These are phyloP conservation scores for Glycine latifolia DNA, from an alignment of 306 rosid genomes.

Conservation along the genomic window DNA sequence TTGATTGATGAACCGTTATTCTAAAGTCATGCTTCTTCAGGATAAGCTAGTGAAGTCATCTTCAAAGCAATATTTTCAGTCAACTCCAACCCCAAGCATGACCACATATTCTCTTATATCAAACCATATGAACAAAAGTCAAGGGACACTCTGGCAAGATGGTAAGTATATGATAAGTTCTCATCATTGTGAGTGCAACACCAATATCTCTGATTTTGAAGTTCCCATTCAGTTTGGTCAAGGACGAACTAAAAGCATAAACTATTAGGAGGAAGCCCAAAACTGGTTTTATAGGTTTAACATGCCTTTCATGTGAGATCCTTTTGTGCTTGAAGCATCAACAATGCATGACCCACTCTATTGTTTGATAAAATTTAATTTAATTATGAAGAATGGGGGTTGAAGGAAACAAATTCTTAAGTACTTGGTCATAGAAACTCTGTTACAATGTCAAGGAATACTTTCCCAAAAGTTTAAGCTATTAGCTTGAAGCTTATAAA, in stretches of 20 bases:
- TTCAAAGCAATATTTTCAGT: constrained; percentile 60
- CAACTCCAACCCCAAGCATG: constrained; percentile 56
- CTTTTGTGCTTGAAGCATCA: not conserved
- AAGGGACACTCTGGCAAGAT: constrained; percentile 61
- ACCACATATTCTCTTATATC: constrained; percentile 61
- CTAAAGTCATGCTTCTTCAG: constrained; percentile 75
- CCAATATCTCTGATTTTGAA: too few species aligned
- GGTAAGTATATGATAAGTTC: constrained; percentile 56
- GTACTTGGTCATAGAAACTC: not conserved
- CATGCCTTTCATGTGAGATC: not conserved
- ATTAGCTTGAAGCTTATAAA: not conserved
- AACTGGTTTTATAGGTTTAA: too few species aligned
- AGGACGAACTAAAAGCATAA: too few species aligned
- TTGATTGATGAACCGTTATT: constrained; percentile 63
- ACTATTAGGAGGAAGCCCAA: too few species aligned
- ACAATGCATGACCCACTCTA: not conserved
- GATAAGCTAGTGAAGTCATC: constrained; percentile 77
- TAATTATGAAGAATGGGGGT: not conserved
- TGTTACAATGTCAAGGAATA: not conserved
- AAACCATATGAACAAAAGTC: constrained; percentile 57
- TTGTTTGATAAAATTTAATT: not conserved
- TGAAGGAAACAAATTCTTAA: not conserved
- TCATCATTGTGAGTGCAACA: too few species aligned
- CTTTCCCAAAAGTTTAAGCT: not conserved
- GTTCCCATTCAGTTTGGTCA: too few species aligned